phyloP scores from a whole-genome alignment of 2,329 filamentous ascomycete genomes.

The Aspergillus hortae region DNA sequence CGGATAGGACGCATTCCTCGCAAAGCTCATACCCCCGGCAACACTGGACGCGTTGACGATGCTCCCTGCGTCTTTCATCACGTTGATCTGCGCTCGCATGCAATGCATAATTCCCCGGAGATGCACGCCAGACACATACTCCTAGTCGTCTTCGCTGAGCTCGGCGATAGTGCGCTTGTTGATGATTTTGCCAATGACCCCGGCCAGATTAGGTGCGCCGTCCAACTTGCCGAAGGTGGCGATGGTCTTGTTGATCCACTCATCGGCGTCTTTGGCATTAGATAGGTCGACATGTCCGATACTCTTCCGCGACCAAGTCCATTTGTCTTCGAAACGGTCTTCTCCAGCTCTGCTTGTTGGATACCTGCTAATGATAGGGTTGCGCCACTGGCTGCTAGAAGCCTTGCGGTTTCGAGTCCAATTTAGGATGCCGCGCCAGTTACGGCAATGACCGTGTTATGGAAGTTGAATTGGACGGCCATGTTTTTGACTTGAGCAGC shows the following conservation, averaged over 20 bases:
- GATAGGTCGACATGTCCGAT: background rate
- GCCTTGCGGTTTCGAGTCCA: constrained; percentile 1
- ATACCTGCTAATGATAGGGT: background rate
- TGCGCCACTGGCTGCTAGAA: constrained; percentile 1
- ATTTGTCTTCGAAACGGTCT: background rate
- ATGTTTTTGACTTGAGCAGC: background rate
- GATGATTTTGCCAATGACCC: background rate
- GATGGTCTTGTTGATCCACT: background rate
- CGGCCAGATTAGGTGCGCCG: constrained; percentile 2
- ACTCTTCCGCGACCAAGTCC: background rate
- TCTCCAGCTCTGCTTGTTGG: background rate
- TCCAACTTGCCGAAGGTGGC: background rate
- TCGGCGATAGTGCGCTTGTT: background rate
- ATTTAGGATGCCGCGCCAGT: constrained; percentile 3
- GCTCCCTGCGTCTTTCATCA: constrained; percentile 18
- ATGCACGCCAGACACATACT: constrained; percentile 9
- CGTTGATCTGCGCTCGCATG: constrained; percentile 15
- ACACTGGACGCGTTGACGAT: constrained; percentile 32
- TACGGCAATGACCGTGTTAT: background rate
- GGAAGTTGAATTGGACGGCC: background rate
- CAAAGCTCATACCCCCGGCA: background rate
- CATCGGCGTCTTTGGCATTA: background rate
- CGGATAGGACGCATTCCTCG: constrained; percentile 33
- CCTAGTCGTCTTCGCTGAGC: background rate
- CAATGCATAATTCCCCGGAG: constrained; percentile 16